phyloP scores from a whole-genome alignment of 2,329 filamentous ascomycete genomes.

The Xylariaceae sp. region DNA sequence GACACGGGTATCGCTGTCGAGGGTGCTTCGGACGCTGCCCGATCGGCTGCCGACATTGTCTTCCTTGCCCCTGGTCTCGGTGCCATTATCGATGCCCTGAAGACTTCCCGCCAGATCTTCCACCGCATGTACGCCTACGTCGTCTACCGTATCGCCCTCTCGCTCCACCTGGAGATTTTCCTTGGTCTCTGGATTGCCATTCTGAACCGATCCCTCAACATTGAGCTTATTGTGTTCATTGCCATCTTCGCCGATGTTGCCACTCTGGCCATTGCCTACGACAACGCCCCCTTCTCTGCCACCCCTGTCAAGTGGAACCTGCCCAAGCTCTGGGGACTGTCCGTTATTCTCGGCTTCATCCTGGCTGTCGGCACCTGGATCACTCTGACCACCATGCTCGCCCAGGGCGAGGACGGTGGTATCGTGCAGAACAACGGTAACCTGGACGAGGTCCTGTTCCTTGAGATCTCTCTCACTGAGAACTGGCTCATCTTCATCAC shows the following conservation, averaged over 20 bases:
- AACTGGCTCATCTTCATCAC: slow-evolving; percentile 98
- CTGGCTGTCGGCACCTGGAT: slow-evolving; percentile 84
- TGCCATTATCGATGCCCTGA: slow-evolving; percentile 86
- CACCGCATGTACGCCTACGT: slow-evolving; percentile 97
- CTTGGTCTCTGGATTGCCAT: slow-evolving; percentile 88
- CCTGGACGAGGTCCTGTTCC: slow-evolving; percentile 75
- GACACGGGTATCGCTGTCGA: slow-evolving; percentile 94
- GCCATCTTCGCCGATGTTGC: slow-evolving; percentile 92
- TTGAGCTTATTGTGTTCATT: slow-evolving; percentile 86
- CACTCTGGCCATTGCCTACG: slow-evolving; percentile 86
- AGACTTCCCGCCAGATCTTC: slow-evolving; percentile 91
- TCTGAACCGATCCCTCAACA: slow-evolving; percentile 74
- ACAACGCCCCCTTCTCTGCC: slow-evolving; percentile 82
- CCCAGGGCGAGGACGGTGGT: slow-evolving; percentile 57
- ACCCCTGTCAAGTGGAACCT: slow-evolving; percentile 92
- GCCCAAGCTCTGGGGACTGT: slow-evolving; percentile 91
- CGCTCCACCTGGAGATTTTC: slow-evolving; percentile 86
- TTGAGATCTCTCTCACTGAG: slow-evolving; percentile 83
- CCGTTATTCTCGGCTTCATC: slow-evolving; percentile 71
- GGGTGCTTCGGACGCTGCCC: slow-evolving; percentile 83
- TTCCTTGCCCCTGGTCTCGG: slow-evolving; percentile 87
- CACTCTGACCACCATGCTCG: slow-evolving; percentile 77
- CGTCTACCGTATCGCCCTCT: slow-evolving; percentile 88
- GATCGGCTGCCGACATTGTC: slow-evolving; percentile 86
- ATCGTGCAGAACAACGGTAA: slow-evolving; percentile 86